A percentile compares a stretch with the other conserved stretches of the same genome.
Evolutionary conservation across 805 yeast genomes (phyloP).

Genomic region (Saccharomycopsis amapae): DNA sequence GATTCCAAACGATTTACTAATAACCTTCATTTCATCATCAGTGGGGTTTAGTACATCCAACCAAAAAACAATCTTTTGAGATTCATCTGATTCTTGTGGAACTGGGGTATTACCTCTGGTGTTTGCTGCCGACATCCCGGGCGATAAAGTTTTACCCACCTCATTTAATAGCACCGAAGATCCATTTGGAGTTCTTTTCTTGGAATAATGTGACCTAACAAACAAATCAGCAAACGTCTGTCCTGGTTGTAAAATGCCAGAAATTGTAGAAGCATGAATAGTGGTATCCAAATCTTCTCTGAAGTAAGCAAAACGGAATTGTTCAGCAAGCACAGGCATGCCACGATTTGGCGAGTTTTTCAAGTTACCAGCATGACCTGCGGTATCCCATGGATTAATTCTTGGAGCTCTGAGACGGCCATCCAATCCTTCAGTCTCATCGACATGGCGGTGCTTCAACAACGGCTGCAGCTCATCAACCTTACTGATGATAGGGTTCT

Average conservation of each 20-base stretch:
- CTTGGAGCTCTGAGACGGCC: conserved; percentile 73
- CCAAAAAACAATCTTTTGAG: conserved; percentile 40
- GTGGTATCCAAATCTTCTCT: conserved; percentile 87
- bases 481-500: conserved; percentile 16
- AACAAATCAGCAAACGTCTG: conserved; percentile 58
- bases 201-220: conserved; percentile 34
- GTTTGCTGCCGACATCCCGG: neutral
- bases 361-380: conserved; percentile 6
- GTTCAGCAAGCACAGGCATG: conserved; percentile 29
- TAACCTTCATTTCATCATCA: conserved; percentile 85
- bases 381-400: conserved; percentile 63
- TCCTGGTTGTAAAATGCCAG: conserved; percentile 65
- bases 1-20: conserved; percentile 91
- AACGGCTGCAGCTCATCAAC: conserved; percentile 15
- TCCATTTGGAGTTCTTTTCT: neutral
- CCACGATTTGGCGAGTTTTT: neutral
- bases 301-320: conserved; percentile 82
- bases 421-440: conserved; percentile 47
- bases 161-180: neutral
- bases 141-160: neutral
- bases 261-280: conserved; percentile 78
- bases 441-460: conserved; percentile 27
- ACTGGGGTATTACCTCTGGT: neutral
- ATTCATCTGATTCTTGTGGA: neutral
- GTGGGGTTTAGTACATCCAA: conserved; percentile 91